Percentiles rank a stretch among this genome's conserved stretches.
phyloP scores from a whole-genome alignment of 495 filamentous ascomycete genomes.

The Xylaria telfairii region DNA sequence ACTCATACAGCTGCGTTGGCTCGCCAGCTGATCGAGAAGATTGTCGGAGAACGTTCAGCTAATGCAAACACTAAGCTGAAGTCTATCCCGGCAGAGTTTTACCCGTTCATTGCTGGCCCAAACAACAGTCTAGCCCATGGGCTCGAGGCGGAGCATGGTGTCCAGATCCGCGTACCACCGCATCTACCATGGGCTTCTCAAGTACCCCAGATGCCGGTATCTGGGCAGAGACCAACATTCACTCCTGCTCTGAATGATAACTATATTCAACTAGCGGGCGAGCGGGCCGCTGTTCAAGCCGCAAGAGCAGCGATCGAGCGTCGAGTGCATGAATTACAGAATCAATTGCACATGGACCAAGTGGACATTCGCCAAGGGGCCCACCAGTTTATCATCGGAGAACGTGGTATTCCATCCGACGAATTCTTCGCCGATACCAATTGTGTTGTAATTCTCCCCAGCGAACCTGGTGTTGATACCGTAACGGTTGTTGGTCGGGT shows the following conservation, averaged over 20 bases:
- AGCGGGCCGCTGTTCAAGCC: conserved; percentile 80
- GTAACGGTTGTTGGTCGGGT: conserved; percentile 83
- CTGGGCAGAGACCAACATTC: conserved; percentile 71
- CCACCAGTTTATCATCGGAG: conserved; percentile 90
- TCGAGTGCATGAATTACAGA: conserved; percentile 71
- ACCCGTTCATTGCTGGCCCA: conserved; percentile 90
- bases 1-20: conserved; percentile 82
- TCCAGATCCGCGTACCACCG: conserved; percentile 79
- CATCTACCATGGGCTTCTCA: conserved; percentile 75
- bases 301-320: conserved; percentile 80
- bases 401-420: conserved; percentile 75
- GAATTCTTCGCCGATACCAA: conserved; percentile 90
- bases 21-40: conserved; percentile 77
- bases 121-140: conserved; percentile 69
- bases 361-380: conserved; percentile 76
- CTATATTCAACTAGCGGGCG: conserved; percentile 84
- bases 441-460: conserved; percentile 84
- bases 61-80: conserved; percentile 78
- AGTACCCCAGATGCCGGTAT: conserved; percentile 67
- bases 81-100: conserved; percentile 88
- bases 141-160: conserved; percentile 66
- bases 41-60: conserved; percentile 83
- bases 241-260: conserved; percentile 64
- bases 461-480: conserved; percentile 73
- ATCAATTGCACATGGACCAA: conserved; percentile 71